Conservation (phyloP, 2,329 filamentous ascomycete species). For the Nigrograna mackinnonii region DNA sequence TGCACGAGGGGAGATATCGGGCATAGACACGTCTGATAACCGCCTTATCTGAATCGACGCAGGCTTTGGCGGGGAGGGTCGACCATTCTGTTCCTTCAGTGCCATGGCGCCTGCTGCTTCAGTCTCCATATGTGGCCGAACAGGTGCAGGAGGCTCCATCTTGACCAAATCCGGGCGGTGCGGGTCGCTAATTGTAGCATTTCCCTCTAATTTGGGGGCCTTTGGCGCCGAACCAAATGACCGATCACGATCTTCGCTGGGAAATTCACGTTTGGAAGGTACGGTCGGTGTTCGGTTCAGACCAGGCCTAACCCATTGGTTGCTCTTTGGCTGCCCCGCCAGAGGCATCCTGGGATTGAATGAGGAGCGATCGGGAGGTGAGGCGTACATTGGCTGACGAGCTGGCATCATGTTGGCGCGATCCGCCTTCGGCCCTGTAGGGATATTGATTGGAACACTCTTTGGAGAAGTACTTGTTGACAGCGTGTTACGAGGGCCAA, state of each 20-base stretch:
- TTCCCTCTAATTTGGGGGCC: constrained; percentile 35
- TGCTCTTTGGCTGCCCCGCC: constrained; percentile 36
- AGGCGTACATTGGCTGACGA: constrained; percentile 36
- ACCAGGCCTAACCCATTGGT: constrained; percentile 49
- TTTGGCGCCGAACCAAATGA: constrained; percentile 34
- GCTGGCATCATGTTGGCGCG: constrained; percentile 29
- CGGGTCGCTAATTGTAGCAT: constrained; percentile 16
- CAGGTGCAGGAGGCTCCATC: constrained; percentile 21
- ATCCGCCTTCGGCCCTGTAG: constrained; percentile 45
- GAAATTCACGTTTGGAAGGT: constrained; percentile 50
- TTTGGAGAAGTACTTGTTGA: constrained; percentile 49
- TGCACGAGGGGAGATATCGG: constrained; percentile 30
- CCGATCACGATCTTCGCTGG: constrained; percentile 47
- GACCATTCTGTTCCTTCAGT: constrained; percentile 21
- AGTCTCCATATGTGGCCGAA: too few species aligned
- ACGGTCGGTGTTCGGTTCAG: constrained; percentile 35
- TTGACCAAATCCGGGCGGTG: constrained; percentile 24
- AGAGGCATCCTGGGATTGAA: constrained; percentile 37
- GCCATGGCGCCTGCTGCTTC: constrained; percentile 18
- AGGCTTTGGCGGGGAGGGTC: constrained; percentile 25
- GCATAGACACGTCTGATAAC: constrained; percentile 38
- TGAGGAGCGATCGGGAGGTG: constrained; percentile 27
- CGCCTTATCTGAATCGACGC: constrained; percentile 32
- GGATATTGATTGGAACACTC: constrained; percentile 38
- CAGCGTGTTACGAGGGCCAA: constrained; percentile 29